A percentile compares a stretch with the other conserved stretches of the same genome.
phyloP scores from a whole-genome alignment of 176 grass and related monocot species.

The Oryza officinalis region DNA sequence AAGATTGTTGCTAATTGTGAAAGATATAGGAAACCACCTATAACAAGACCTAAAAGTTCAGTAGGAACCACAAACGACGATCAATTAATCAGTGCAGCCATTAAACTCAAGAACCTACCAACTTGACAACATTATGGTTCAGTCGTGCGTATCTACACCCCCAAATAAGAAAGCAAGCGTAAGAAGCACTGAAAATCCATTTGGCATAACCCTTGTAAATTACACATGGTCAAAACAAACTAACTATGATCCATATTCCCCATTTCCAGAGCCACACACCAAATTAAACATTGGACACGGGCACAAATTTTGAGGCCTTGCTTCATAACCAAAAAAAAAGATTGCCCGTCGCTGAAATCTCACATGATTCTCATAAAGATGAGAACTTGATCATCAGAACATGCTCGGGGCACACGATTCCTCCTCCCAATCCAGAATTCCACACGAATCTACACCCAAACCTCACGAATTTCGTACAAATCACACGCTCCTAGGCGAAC shows the following conservation, averaged over 20 bases:
- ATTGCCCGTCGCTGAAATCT: neutral
- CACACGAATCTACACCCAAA: neutral
- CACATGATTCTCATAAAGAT: neutral
- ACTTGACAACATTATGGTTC: neutral
- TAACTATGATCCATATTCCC: neutral
- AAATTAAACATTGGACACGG: neutral
- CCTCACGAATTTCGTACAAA: neutral
- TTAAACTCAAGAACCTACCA: neutral
- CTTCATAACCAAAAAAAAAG: neutral
- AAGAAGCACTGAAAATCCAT: neutral
- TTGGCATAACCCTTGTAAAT: neutral
- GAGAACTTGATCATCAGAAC: neutral
- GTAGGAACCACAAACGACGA: neutral
- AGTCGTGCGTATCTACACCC: neutral
- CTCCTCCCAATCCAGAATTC: neutral
- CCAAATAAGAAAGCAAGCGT: neutral
- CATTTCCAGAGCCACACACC: neutral
- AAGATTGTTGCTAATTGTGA: neutral
- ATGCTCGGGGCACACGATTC: neutral
- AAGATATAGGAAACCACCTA: neutral
- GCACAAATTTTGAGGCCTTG: neutral
- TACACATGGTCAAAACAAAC: neutral
- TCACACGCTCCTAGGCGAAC: neutral
- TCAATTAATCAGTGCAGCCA: neutral
- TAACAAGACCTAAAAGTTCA: neutral